Percentiles rank a stretch among this genome's conserved stretches.
These are phyloP conservation scores for Escallonia rubra DNA, from an alignment of 129 eudicot species.

Conservation along the genomic window DNA sequence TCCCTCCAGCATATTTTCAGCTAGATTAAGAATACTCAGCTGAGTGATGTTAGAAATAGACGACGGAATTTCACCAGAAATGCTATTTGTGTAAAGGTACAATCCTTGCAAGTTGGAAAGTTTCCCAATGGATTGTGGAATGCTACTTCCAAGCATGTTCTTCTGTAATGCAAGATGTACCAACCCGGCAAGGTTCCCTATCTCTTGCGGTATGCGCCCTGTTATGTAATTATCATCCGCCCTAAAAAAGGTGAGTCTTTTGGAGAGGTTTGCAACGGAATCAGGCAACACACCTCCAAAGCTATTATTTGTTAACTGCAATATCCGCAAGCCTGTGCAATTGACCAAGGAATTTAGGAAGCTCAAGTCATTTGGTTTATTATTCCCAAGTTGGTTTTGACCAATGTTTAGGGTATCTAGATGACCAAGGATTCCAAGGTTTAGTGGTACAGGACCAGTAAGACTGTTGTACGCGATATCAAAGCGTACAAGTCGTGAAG, in stretches of 20 bases:
- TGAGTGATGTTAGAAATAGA: constrained; percentile 14
- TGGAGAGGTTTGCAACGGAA: constrained; percentile 17
- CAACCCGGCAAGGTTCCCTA: constrained; percentile 11
- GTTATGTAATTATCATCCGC: neutral
- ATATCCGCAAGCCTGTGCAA: neutral
- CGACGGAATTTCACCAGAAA: constrained; percentile 6
- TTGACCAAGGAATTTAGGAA: neutral
- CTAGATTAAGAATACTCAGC: neutral
- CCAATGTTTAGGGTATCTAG: neutral
- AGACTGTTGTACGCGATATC: neutral
- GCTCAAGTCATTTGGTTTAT: neutral
- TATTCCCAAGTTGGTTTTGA: neutral
- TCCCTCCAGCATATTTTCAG: constrained; percentile 6
- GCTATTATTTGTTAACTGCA: neutral
- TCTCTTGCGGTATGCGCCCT: constrained; percentile 11
- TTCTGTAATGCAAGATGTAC: neutral
- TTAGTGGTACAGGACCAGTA: neutral
- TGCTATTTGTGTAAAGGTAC: neutral
- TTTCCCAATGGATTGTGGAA: constrained; percentile 9
- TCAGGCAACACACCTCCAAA: constrained; percentile 24
- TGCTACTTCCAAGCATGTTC: constrained; percentile 6
- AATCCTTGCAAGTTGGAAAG: neutral
- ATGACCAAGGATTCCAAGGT: neutral
- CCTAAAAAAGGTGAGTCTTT: neutral
- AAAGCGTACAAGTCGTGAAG: neutral